These are phyloP conservation scores for Candida easanensis DNA, from an alignment of 805 yeast species.

Conservation along the genomic window DNA sequence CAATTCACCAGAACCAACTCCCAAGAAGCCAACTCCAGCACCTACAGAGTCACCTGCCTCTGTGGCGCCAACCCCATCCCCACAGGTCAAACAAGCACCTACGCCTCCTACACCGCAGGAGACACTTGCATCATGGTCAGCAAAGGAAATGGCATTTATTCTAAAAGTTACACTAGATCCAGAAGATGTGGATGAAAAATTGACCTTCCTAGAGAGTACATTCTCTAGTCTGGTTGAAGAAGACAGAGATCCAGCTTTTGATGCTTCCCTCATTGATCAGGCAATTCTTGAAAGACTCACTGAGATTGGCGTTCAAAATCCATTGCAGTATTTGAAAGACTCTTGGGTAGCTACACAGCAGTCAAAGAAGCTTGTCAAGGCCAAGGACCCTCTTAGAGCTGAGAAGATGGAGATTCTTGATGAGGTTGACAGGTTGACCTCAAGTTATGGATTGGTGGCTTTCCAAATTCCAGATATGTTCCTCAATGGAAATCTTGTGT, in stretches of 20 bases:
- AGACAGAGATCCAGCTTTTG: conserved; percentile 20
- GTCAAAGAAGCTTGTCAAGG: conserved; percentile 40
- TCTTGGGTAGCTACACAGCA: conserved; percentile 42
- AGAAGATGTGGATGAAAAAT: conserved; percentile 10
- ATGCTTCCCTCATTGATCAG: conserved; percentile 38
- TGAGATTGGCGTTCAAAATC: conserved; percentile 46
- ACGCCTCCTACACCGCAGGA: not conserved
- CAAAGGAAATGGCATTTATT: conserved; percentile 7
- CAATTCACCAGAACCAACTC: not conserved
- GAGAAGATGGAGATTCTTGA: conserved; percentile 40
- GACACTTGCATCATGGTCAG: conserved; percentile 13
- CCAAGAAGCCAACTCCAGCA: not conserved
- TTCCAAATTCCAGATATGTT: conserved; percentile 63
- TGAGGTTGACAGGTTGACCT: conserved; percentile 46
- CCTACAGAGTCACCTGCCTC: not conserved
- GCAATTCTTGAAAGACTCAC: conserved; percentile 54
- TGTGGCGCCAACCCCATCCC: too few relatives aligned
- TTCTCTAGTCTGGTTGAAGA: conserved; percentile 24
- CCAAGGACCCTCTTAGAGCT: conserved; percentile 37
- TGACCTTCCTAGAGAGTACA: conserved; percentile 23
- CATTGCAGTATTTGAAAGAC: conserved; percentile 46
- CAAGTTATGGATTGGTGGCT: conserved; percentile 64
- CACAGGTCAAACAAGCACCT: too few relatives aligned
- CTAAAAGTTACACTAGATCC: conserved; percentile 22
- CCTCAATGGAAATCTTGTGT: conserved; percentile 29